These are phyloP conservation scores for Tricholoma bakamatsutake DNA, from an alignment of 768 basidiomycete species.

Conservation along the genomic window DNA sequence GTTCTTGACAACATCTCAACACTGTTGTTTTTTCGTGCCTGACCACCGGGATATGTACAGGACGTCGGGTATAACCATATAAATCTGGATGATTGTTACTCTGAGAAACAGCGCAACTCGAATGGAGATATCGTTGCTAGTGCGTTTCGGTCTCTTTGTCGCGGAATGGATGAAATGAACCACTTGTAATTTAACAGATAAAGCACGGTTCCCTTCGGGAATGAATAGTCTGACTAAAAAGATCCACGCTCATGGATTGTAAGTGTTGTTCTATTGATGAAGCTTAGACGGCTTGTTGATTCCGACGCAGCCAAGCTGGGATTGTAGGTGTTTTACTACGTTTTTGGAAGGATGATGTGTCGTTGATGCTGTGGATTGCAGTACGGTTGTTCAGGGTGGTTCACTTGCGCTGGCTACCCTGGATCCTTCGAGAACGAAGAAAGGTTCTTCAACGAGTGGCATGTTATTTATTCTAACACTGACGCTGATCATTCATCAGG, in stretches of 20 bases:
- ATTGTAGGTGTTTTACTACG: conserved; percentile 25
- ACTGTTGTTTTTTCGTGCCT: not conserved
- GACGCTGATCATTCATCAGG: conserved; percentile 20
- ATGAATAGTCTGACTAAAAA: conserved; percentile 51
- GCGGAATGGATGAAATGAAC: not conserved
- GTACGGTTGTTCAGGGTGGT: conserved; percentile 63
- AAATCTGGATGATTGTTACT: conserved; percentile 64
- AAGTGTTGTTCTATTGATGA: conserved; percentile 3
- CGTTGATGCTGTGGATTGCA: conserved; percentile 12
- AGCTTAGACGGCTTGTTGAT: not conserved
- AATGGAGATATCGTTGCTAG: conserved; percentile 49
- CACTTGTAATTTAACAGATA: conserved; percentile 29
- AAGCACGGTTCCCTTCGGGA: conserved; percentile 46
- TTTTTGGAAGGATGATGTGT: not conserved
- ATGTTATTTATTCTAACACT: not conserved
- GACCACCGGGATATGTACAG: conserved; percentile 21
- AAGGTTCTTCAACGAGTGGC: not conserved
- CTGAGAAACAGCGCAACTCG: conserved; percentile 46
- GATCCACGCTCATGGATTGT: conserved; percentile 58
- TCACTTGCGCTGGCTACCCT: conserved; percentile 61
- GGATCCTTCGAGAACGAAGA: conserved; percentile 56
- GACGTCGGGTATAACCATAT: conserved; percentile 53
- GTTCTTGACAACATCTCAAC: conserved; percentile 3
- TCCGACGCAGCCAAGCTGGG: conserved; percentile 30
- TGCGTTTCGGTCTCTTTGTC: conserved; percentile 15